Evolutionary conservation across 345 rosid species (phyloP).

Genomic region (Noccaea bulbosa): DNA sequence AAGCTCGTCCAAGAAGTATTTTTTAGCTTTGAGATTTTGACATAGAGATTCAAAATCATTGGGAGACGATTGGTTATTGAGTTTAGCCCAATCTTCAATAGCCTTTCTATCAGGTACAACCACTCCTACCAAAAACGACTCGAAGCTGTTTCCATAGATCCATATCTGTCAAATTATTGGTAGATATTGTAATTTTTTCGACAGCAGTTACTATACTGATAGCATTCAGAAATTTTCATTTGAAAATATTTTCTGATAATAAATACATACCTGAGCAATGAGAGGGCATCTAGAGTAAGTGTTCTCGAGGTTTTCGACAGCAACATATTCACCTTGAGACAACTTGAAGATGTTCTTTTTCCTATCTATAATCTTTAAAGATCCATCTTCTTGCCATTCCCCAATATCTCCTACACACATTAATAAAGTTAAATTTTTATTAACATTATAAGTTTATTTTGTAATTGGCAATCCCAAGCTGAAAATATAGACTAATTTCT

Average conservation of each 20-base stretch:
- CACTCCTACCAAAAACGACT: slow-evolving; percentile 86
- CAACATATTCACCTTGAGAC: slow-evolving; percentile 95
- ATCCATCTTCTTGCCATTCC: slow-evolving; percentile 85
- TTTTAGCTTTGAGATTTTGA: slow-evolving; percentile 64
- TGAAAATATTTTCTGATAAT: not conserved
- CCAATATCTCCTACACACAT: slow-evolving; percentile 76
- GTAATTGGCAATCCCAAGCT: not conserved
- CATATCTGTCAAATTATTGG: slow-evolving; percentile 61
- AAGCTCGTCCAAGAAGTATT: slow-evolving; percentile 77
- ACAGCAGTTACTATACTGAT: not conserved
- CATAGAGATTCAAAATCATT: slow-evolving; percentile 72
- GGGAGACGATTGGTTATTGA: slow-evolving; percentile 42
- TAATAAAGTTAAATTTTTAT: not conserved
- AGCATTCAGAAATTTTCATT: not conserved
- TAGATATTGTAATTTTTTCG: not conserved
- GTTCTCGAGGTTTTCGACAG: slow-evolving; percentile 85
- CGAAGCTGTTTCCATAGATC: slow-evolving; percentile 95
- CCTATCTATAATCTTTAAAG: slow-evolving; percentile 90
- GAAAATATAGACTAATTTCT: not conserved
- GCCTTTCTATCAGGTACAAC: slow-evolving; percentile 76
- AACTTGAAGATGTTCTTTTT: slow-evolving; percentile 95
- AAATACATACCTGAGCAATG: slow-evolving; percentile 62
- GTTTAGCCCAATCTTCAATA: slow-evolving; percentile 81
- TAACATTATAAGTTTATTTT: not conserved
- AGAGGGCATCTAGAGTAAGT: slow-evolving; percentile 72